phyloP scores from a whole-genome alignment of 2,329 filamentous ascomycete genomes.

The Teratosphaeria viscida region DNA sequence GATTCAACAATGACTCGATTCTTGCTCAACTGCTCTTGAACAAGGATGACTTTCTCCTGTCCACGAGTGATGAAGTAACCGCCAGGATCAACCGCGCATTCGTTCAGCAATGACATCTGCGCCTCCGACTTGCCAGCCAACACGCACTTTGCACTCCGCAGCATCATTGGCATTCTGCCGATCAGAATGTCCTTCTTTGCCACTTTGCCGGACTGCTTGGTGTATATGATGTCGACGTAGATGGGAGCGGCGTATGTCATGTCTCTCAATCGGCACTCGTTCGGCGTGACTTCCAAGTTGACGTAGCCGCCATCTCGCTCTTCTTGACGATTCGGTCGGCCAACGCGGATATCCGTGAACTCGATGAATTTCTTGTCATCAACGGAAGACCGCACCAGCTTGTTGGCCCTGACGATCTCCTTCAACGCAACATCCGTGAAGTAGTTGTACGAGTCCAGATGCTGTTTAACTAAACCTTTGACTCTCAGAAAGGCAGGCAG shows the following conservation, averaged over 20 bases:
- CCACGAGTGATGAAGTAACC: constrained; percentile 97
- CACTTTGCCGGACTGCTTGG: constrained; percentile 66
- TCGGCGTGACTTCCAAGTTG: constrained; percentile 65
- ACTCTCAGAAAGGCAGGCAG: constrained; percentile 96
- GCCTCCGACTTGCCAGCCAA: constrained; percentile 72
- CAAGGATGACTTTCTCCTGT: constrained; percentile 96
- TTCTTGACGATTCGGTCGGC: constrained; percentile 68
- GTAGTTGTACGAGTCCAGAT: constrained; percentile 98
- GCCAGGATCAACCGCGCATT: constrained; percentile 90
- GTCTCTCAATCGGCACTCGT: constrained; percentile 91
- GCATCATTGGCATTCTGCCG: constrained; percentile 90
- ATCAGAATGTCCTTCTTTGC: constrained; percentile 66
- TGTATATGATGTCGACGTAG: constrained; percentile 82
- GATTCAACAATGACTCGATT: constrained; percentile 97
- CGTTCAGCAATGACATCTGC: constrained; percentile 85
- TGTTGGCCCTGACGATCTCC: constrained; percentile 88
- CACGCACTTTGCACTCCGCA: constrained; percentile 88
- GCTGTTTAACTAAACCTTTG: constrained; percentile 92
- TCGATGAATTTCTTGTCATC: constrained; percentile 57
- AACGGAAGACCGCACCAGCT: constrained; percentile 72
- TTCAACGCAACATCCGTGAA: constrained; percentile 95
- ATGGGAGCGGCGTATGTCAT: constrained; percentile 98
- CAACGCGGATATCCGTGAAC: constrained; percentile 66
- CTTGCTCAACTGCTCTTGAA: constrained; percentile 98
- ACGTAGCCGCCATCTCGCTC: constrained; percentile 59